Evolutionary conservation across 768 basidiomycete species (phyloP).

Genomic region (Agaricus blazei): DNA sequence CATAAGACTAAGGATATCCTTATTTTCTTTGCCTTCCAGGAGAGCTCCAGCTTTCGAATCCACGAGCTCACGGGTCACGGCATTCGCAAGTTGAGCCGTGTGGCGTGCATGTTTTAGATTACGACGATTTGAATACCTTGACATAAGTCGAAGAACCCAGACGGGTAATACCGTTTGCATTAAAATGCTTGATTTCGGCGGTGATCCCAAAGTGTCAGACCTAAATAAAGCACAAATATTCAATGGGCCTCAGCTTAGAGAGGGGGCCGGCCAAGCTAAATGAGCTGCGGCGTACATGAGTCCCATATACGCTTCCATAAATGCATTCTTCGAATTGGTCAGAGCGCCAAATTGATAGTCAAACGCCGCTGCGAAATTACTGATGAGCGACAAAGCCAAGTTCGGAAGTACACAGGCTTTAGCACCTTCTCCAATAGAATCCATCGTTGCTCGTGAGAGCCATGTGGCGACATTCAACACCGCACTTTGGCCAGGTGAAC

Average conservation of each 20-base stretch:
- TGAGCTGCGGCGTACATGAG: conserved; percentile 30
- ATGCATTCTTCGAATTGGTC: conserved; percentile 42
- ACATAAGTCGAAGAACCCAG: conserved; percentile 38
- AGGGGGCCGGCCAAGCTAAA: background rate
- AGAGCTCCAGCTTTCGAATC: conserved; percentile 43
- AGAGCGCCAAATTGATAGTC: conserved; percentile 55
- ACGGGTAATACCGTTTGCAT: conserved; percentile 45
- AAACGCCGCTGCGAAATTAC: conserved; percentile 34
- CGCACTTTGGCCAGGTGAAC: conserved; percentile 30
- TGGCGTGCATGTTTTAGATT: conserved; percentile 42
- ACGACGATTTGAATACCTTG: conserved; percentile 39
- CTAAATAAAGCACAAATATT: conserved; percentile 18
- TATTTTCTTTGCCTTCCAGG: conserved; percentile 41
- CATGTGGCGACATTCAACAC: conserved; percentile 46
- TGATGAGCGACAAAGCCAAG: background rate
- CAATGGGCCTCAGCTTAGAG: background rate
- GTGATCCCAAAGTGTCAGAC: conserved; percentile 44
- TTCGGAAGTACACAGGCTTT: background rate
- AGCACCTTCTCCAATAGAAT: conserved; percentile 46
- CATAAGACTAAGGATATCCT: conserved; percentile 54
- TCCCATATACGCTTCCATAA: conserved; percentile 50
- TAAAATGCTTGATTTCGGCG: conserved; percentile 40
- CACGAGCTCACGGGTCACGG: conserved; percentile 41
- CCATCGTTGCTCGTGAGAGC: conserved; percentile 45
- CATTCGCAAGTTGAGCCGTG: conserved; percentile 38